These are phyloP conservation scores for Penicillium sp. DNA, from an alignment of 2,329 filamentous ascomycete species.

Conservation along the genomic window DNA sequence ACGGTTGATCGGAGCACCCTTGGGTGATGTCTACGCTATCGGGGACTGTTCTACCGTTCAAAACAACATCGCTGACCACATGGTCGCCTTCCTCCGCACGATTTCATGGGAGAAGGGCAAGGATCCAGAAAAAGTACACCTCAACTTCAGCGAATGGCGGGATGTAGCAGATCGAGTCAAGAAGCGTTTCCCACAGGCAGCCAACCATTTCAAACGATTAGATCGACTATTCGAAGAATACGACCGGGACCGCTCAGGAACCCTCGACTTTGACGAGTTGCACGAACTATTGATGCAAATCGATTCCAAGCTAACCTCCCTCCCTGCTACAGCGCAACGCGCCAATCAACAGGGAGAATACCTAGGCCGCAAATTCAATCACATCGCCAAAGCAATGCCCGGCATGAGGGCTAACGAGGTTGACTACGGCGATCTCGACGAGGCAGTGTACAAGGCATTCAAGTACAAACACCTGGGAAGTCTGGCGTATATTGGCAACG, in stretches of 20 bases:
- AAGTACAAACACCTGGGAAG: slow-evolving; percentile 90
- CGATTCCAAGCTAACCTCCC: slow-evolving; percentile 86
- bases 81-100: slow-evolving; percentile 82
- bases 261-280: slow-evolving; percentile 89
- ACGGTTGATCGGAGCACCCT: slow-evolving; percentile 77
- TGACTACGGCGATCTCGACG: slow-evolving; percentile 83
- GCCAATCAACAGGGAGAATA: slow-evolving; percentile 95
- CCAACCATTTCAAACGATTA: slow-evolving; percentile 78
- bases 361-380: slow-evolving; percentile 89
- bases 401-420: slow-evolving; percentile 77
- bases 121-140: slow-evolving; percentile 80
- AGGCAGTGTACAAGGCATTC: slow-evolving; percentile 89
- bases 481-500: slow-evolving; percentile 93
- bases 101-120: slow-evolving; percentile 89
- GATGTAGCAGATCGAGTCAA: slow-evolving; percentile 77
- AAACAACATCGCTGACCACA: slow-evolving; percentile 91
- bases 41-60: slow-evolving; percentile 96
- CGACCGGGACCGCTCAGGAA: slow-evolving; percentile 88
- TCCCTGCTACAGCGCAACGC: slow-evolving; percentile 92
- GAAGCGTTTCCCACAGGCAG: slow-evolving; percentile 85
- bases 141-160: slow-evolving; percentile 87
- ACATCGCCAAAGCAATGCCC: slow-evolving; percentile 71
- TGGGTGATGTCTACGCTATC: slow-evolving; percentile 94
- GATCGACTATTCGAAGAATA: slow-evolving; percentile 90
- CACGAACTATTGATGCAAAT: slow-evolving; percentile 85